phyloP scores from a whole-genome alignment of 2,329 filamentous ascomycete genomes.

The Neonectria ditissima region DNA sequence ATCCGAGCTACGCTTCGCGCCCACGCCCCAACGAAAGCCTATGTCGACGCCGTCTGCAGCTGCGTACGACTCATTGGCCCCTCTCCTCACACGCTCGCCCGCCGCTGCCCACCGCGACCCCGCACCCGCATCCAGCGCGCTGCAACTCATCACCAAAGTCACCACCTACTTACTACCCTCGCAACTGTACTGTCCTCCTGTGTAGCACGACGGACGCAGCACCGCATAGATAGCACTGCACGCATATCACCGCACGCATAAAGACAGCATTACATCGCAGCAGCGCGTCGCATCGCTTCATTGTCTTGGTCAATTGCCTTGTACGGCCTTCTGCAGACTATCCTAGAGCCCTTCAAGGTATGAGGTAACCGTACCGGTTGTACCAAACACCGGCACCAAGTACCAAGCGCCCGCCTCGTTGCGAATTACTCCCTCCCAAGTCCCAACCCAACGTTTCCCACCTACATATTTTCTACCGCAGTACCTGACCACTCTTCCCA shows the following conservation, averaged over 20 bases:
- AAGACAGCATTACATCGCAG: background rate
- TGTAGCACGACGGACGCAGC: background rate
- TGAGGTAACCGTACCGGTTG: conserved; percentile 21
- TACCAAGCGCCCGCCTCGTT: background rate
- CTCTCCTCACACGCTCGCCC: conserved; percentile 28
- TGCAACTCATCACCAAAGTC: background rate
- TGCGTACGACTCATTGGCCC: conserved; percentile 36
- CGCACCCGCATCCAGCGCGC: conserved; percentile 34
- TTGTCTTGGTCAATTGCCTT: conserved; percentile 33
- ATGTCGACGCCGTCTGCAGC: conserved; percentile 21
- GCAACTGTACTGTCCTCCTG: conserved; percentile 3
- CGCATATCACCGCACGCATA: conserved; percentile 13
- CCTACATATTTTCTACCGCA: conserved; percentile 1
- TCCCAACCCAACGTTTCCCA: conserved; percentile 2
- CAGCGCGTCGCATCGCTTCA: conserved; percentile 26
- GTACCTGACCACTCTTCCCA: conserved; percentile 19
- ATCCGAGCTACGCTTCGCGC: conserved; percentile 2
- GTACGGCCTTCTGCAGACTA: conserved; percentile 29
- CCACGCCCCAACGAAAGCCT: conserved; percentile 7
- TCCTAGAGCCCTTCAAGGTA: conserved; percentile 27
- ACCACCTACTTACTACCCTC: background rate
- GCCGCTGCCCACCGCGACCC: conserved; percentile 33
- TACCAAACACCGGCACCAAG: conserved; percentile 8
- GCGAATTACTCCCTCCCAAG: conserved; percentile 19
- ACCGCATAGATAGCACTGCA: no score